These are phyloP conservation scores for Cladosporium sp. DNA, from an alignment of 2,329 filamentous ascomycete genomes.

Conservation along the genomic window DNA sequence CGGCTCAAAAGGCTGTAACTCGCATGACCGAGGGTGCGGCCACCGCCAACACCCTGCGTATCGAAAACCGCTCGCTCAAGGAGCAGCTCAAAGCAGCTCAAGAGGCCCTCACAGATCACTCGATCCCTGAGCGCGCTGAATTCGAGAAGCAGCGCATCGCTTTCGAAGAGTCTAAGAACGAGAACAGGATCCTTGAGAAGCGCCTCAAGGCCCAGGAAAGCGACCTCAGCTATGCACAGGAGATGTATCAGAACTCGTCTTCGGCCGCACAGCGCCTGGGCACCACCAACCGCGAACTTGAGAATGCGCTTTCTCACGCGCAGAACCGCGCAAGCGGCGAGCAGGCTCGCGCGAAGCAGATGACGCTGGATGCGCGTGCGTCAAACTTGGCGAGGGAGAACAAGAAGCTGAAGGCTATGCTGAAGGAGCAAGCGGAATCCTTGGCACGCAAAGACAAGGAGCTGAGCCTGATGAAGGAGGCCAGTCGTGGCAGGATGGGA, in stretches of 20 bases:
- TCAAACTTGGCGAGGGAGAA: slow-evolving; percentile 30
- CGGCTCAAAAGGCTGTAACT: slow-evolving; percentile 27
- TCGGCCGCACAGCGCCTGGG: slow-evolving; percentile 48
- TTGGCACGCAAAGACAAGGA: slow-evolving; percentile 39
- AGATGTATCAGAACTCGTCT: slow-evolving; percentile 61
- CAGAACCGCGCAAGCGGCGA: slow-evolving; percentile 33
- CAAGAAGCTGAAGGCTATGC: slow-evolving; percentile 28
- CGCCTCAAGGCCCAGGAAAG: slow-evolving; percentile 40
- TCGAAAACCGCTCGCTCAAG: slow-evolving; percentile 31
- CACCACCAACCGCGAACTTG: slow-evolving; percentile 51
- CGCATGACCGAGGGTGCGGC: slow-evolving; percentile 24
- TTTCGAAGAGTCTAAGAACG: slow-evolving; percentile 26
- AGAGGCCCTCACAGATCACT: slow-evolving; percentile 29
- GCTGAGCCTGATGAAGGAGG: slow-evolving; percentile 35
- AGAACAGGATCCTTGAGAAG: slow-evolving; percentile 33
- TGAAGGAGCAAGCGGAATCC: slow-evolving; percentile 32
- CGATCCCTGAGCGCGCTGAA: slow-evolving; percentile 36
- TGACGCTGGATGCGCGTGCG: slow-evolving; percentile 28
- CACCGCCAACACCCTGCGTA: slow-evolving; percentile 23
- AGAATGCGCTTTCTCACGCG: slow-evolving; percentile 34
- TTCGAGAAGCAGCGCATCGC: slow-evolving; percentile 30
- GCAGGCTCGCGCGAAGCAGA: slow-evolving; percentile 28
- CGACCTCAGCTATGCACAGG: slow-evolving; percentile 59
- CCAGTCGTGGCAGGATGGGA: slow-evolving; percentile 35
- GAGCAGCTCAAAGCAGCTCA: slow-evolving; percentile 34